These are phyloP conservation scores for Russula sp. DNA, from an alignment of 768 basidiomycete genomes.

Conservation along the genomic window DNA sequence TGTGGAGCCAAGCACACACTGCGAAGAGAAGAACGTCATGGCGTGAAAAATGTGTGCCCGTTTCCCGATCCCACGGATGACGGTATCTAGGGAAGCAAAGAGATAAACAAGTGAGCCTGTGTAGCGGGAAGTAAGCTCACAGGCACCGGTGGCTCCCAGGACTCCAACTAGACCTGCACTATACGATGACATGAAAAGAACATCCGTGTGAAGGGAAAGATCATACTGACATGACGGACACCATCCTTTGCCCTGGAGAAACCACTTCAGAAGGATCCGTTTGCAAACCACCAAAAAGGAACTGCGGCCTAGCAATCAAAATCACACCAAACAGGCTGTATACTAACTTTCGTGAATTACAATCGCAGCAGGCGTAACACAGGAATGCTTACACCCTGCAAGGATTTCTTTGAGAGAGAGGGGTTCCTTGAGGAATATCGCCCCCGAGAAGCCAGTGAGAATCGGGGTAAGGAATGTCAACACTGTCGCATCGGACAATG, in stretches of 20 bases:
- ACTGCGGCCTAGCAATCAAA: conserved; percentile 72
- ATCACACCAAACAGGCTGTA: conserved; percentile 70
- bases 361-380: background rate
- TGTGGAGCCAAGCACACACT: conserved; percentile 42
- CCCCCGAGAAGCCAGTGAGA: conserved; percentile 55
- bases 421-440: conserved; percentile 54
- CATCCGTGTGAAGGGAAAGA: background rate
- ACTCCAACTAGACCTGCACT: conserved; percentile 63
- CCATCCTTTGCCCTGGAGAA: conserved; percentile 39
- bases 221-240: conserved; percentile 49
- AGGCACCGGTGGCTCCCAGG: conserved; percentile 58
- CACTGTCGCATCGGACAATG: conserved; percentile 71
- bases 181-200: background rate
- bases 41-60: conserved; percentile 72
- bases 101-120: background rate
- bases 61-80: conserved; percentile 66
- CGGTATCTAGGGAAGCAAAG: conserved; percentile 33
- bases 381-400: conserved; percentile 39
- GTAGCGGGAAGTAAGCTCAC: conserved; percentile 37
- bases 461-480: conserved; percentile 72
- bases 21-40: conserved; percentile 57
- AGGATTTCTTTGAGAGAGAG: conserved; percentile 50
- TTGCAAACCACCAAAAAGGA: conserved; percentile 52
- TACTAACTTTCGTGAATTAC: conserved; percentile 32
- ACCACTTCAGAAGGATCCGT: conserved; percentile 17